Conservation (phyloP, 1,284 basidiomycete species). For the Singerocomus inundabilis region DNA sequence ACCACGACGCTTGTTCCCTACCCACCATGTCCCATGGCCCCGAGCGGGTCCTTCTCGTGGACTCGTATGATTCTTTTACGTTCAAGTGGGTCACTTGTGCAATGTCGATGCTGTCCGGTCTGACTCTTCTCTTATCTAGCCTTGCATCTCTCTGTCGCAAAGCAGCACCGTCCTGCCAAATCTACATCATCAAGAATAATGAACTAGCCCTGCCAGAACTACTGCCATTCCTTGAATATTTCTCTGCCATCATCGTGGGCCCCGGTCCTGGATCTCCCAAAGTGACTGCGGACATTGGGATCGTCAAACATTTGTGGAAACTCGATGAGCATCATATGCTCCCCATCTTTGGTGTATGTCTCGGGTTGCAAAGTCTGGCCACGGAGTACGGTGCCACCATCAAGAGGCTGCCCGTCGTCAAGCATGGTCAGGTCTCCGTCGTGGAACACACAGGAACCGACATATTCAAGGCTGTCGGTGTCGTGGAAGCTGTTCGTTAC, state of each 20-base stretch:
- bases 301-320: constrained; percentile 67
- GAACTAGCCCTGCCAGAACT: constrained; percentile 50
- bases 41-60: constrained; percentile 62
- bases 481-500: constrained; percentile 81
- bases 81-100: constrained; percentile 60
- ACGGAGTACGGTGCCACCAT: constrained; percentile 71
- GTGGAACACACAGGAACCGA: constrained; percentile 57
- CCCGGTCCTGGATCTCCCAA: constrained; percentile 83
- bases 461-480: constrained; percentile 61
- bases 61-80: constrained; percentile 86
- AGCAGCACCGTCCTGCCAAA: constrained; percentile 54
- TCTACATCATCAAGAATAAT: constrained; percentile 76
- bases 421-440: constrained; percentile 79
- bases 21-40: constrained; percentile 18
- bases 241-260: constrained; percentile 71
- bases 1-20: background rate
- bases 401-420: constrained; percentile 55
- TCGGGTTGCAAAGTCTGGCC: constrained; percentile 90
- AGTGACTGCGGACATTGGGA: constrained; percentile 58
- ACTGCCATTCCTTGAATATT: constrained; percentile 50
- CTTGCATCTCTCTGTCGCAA: constrained; percentile 62
- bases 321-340: constrained; percentile 50
- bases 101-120: background rate
- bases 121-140: constrained; percentile 35
- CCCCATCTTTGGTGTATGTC: constrained; percentile 86